Conservation (phyloP, 108 stramenopile species). For the Chaetoceros tenuissimus region DNA sequence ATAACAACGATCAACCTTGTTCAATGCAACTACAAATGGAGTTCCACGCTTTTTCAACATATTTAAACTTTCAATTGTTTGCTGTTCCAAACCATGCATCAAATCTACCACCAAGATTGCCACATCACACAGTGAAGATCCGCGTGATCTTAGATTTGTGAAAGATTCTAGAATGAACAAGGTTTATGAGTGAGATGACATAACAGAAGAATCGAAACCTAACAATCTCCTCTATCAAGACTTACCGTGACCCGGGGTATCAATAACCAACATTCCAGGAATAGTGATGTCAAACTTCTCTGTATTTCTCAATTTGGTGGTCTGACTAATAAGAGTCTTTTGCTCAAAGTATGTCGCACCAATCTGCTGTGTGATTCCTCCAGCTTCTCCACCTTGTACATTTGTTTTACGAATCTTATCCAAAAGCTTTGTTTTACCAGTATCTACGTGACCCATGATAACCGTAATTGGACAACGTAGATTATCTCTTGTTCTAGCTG, state of each 20-base stretch:
- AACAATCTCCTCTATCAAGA: background rate
- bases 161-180: conserved; percentile 83
- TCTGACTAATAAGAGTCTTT: conserved; percentile 79
- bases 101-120: conserved; percentile 99
- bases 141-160: conserved; percentile 93
- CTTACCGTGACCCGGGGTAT: conserved; percentile 89
- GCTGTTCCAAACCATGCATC: conserved; percentile 99
- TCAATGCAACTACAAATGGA: conserved; percentile 97
- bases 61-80: conserved; percentile 97
- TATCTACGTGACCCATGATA: conserved; percentile 99
- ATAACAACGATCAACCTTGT: conserved; percentile 98
- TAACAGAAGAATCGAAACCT: conserved; percentile 26
- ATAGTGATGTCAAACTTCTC: conserved; percentile 82
- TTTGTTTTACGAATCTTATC: conserved; percentile 99
- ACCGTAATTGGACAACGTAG: conserved; percentile 95
- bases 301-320: conserved; percentile 72
- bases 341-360: conserved; percentile 99
- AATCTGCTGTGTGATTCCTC: conserved; percentile 99
- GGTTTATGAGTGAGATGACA: conserved; percentile 63
- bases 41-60: conserved; percentile 87
- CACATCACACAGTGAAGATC: conserved; percentile 96
- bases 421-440: conserved; percentile 98
- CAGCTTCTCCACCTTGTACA: conserved; percentile 99
- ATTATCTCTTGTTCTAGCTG: conserved; percentile 75
- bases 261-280: conserved; percentile 97